Base-by-base conservation (phyloP, 2,329 filamentous ascomycete species). In the Xylaria sp. region DNA sequence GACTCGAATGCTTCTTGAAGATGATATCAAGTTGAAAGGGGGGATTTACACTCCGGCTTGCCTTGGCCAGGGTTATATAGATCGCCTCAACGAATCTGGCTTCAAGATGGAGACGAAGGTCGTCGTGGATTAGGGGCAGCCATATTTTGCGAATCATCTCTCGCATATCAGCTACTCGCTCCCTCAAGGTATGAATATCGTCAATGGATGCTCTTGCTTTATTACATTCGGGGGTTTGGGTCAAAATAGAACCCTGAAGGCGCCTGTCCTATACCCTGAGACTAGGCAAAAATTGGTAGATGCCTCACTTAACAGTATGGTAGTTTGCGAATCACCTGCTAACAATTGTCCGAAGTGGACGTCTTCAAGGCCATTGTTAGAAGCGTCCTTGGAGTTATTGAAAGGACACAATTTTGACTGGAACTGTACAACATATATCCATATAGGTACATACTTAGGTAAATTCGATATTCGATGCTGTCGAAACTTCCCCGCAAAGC, bases 41-140 rank as follows among this genome's bases (percentile, higher is more conserved):
- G 92, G 92, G 2, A 81, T 93, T 27, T 87, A 92, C 70, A 94
- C 92, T 1, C 89, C 92, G 0, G 90, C 92, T 0, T 91, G 87
- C 63, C 81, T 94, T 2, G 92, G 92, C 0, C 88, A 91, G 72
- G 81, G 84, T 10, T 91, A 88, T 75, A 82, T 93, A 68, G 87
- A 93, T 75, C 84, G 90, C 16, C 75, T 93, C 48, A 81, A 86
- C 42, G 82, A 84, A 40, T 85, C 82, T 47, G 91, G 91, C 2
- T 86, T 94, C 75, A 87, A 87, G 76, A 83, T 91, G 53, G 87
- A 92, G 74, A 83, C 84, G 27, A 85, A 83, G 75, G 79, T 86
- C 16, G 73, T 83, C 35, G 78, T 69, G n/a, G 29, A 21, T 53
- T 74, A 48, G 65, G 50, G 25, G 12, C 4, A 58, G 16, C 16